Evolutionary conservation across 331 rosid species (phyloP), one percentile per base, ranked within the genome.

Genomic region (Arachis monticola): DNA sequence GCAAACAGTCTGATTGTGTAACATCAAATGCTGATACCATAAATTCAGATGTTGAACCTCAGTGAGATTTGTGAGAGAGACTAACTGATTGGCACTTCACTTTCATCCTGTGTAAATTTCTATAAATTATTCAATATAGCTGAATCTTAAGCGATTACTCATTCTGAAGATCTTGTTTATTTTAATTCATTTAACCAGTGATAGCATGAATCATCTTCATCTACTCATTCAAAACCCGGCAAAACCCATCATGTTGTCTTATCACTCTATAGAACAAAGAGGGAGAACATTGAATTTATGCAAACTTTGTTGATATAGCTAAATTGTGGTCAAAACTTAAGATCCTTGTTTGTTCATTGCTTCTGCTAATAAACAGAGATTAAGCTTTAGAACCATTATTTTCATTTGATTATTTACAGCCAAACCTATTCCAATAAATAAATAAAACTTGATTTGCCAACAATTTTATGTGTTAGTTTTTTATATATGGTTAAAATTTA

Each of bases 1-100:
- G 42, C 78, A 81, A 57, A 67, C 84, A 55, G 68, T 66, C 76
- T 22, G 82, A 69, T 60, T 60, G 77, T 53, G 85, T 73, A 9
- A 78, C 74, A 75, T 63, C 78, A 13, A 83, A 83, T 75, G 76
- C 71, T 30, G 77, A 76, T 32, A 44, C 41, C 51, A 7, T 53
- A 67, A 70, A 64, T 48, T 48, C 70, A 35, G 35, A 63, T 27
- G 70, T 60, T 55, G 80, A 81, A 50, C 22, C 38, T 41, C 74
- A 47, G 69, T 35, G 68, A 69, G 72, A 68, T 42, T 68, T 52
- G 63, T 62, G 76, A 69, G 56, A 48, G 40, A 46, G 55, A 75
- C 10, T 27, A 27, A 27, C 30, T 1, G 30, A 27, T 27, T 27
- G 2, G 30, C 30, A 27, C 30, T 27, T 27, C 30, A 27, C 30